Percentiles rank a stretch among this genome's conserved stretches.
These are phyloP conservation scores for Russula sp. DNA, from an alignment of 768 basidiomycete species.

Conservation along the genomic window DNA sequence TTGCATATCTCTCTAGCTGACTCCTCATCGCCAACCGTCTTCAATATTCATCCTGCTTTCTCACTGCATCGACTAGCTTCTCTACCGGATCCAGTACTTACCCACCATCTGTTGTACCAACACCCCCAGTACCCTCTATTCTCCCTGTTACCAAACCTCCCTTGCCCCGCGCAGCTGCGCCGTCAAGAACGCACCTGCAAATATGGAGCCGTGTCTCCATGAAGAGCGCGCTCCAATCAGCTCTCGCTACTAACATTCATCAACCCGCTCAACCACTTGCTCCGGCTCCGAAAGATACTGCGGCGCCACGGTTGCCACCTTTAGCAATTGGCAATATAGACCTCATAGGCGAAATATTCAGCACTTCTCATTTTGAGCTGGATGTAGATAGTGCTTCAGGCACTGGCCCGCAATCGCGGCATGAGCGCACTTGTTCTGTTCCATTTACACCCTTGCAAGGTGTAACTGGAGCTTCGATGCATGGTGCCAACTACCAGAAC, in stretches of 20 bases:
- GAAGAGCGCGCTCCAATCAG: conserved; percentile 29
- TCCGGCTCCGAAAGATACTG: conserved; percentile 4
- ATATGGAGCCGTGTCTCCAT: conserved; percentile 30
- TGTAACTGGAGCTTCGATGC: neutral
- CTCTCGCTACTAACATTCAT: conserved; percentile 27
- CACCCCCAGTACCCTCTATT: conserved; percentile 16
- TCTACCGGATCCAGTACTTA: conserved; percentile 24
- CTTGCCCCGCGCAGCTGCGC: conserved; percentile 14
- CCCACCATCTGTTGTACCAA: conserved; percentile 31
- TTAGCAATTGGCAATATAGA: conserved; percentile 25
- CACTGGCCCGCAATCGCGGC: conserved; percentile 17
- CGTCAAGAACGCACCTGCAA: conserved; percentile 25
- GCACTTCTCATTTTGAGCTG: conserved; percentile 21
- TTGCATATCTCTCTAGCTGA: conserved; percentile 42
- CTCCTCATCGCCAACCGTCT: conserved; percentile 43
- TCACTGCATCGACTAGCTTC: conserved; percentile 44
- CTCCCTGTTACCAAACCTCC: conserved; percentile 5
- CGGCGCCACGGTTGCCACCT: conserved; percentile 28
- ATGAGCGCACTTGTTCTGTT: conserved; percentile 29
- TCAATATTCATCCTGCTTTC: conserved; percentile 46
- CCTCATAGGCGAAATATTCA: conserved; percentile 30
- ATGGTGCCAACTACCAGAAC: conserved; percentile 8
- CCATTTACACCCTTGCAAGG: conserved; percentile 21
- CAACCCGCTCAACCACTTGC: conserved; percentile 10
- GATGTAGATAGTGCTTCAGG: conserved; percentile 3